Base-by-base conservation (phyloP, 768 basidiomycete species). In the Lactifluus pinguis region DNA sequence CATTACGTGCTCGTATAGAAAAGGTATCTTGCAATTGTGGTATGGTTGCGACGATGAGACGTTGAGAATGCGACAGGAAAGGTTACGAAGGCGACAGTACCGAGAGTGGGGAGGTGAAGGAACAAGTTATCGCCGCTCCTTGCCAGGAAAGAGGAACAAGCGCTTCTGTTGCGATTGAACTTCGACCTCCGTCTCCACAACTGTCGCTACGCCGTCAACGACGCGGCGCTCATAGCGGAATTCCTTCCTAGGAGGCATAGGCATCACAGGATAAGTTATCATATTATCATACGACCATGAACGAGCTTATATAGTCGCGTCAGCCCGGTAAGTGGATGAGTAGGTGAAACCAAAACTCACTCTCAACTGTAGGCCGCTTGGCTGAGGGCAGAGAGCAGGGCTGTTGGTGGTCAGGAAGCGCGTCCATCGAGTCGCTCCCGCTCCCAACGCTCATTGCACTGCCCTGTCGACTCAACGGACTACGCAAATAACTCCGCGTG, bases 221-320 rank as follows among this genome's bases (percentile, higher is more conserved):
- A 86, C 69, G 34, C 79, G 72, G 38, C 74, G 77, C 73, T 80
- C 80, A 29, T 76, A 70, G 53, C 76, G 76, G 64, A 74, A 74
- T 73, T 83, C 81, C 69, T 76, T 84, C 73, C 78, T 78, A 19
- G 52, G 54, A 17, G 65, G 64, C 48, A 76, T 73, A n/a, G 79
- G 81, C 41, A 79, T 72, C 61, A 82, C 74, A 15, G 84, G 82
- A 65, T 89, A 89, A 3, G 83, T 86, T 68, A 78, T 80, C 62
- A 86, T 71, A 64, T 85, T 85, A 67, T 87, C 86, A 67, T 88
- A 89, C 2, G 86, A 87, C 86, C 85, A 88, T 2, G 87, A 83
- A 32, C 85, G 84, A 13, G 75, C 86, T 25, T 87, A 59, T n/a
- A 21, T 45, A 17, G 45, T 19, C 7, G 0, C 44, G 57, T 69